A percentile compares a stretch with the other conserved stretches of the same genome.
Evolutionary conservation across 139 green algal genomes (phyloP).

Genomic region (Coelastrella sp.): DNA sequence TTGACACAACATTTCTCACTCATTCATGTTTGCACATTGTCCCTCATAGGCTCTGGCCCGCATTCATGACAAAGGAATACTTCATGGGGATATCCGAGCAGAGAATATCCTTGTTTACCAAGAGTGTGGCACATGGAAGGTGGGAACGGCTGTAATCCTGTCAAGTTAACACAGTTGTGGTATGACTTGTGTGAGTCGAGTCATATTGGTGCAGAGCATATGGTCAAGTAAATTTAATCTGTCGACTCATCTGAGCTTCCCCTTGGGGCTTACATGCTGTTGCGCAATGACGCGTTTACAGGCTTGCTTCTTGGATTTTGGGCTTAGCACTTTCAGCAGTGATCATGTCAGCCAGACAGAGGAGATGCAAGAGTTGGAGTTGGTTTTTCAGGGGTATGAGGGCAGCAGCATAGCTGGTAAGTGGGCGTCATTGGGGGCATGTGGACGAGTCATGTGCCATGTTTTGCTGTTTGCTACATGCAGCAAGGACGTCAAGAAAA

Average conservation of each 20-base stretch:
- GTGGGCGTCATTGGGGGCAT: too few relatives aligned
- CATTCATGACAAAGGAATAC: not conserved
- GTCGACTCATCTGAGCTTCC: too few relatives aligned
- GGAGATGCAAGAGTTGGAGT: not conserved
- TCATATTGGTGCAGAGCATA: not conserved
- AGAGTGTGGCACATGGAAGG: not conserved
- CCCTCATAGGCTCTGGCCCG: not conserved
- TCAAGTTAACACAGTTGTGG: too few relatives aligned
- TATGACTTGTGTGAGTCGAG: not conserved
- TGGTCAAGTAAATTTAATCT: too few relatives aligned
- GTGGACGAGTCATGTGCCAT: too few relatives aligned
- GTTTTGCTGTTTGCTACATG: not conserved
- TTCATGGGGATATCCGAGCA: not conserved
- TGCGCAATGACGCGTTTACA: not conserved
- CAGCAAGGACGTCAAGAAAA: too few relatives aligned
- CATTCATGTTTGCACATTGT: too few relatives aligned
- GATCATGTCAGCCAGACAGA: not conserved
- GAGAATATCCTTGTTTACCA: not conserved
- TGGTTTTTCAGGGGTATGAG: not conserved
- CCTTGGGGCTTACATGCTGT: not conserved
- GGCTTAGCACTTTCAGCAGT: not conserved
- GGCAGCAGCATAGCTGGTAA: too few relatives aligned
- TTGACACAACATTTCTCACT: not conserved
- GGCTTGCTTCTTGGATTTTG: not conserved
- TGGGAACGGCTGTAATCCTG: not conserved